Evolutionary conservation across 2,329 filamentous ascomycete genomes (phyloP), one percentile per base, ranked within the genome.

Genomic region (Aspergillaceae sp.): DNA sequence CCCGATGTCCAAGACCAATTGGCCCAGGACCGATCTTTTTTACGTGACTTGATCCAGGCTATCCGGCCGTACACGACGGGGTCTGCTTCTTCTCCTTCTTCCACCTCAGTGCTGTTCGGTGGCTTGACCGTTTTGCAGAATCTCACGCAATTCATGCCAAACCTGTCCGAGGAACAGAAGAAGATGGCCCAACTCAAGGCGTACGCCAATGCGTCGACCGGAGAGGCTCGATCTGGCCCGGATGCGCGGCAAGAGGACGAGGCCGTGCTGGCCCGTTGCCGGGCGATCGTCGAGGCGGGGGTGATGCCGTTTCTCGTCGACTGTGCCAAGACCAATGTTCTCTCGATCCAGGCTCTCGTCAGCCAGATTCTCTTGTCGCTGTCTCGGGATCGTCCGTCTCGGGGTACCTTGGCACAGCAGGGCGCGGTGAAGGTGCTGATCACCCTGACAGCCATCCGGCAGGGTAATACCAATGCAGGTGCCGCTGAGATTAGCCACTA

Each of bases 101-200:
- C 82, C 52, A 84, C 85, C 1, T 82, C 86, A 8, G 72, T 86
- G 27, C 83, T 89, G 0, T 96, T 94, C 61, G 91, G 91, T 41
- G 86, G 82, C 11, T 74, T 98, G 36, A 94, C 86, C 61, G 85
- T 96, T 45, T 78, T 97, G 53, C 74, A 81, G 45, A 96, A 97
- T 60, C 72, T 98, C 43, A 94, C 88, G 9, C 76, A 79, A 29
- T 97, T 94, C 62, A 77, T 80, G 36, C 89, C 89, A 5, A 73
- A 74, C 5, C 74, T 90, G 36, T 84, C 87, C 0, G 91, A 96
- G 52, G 92, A 98, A 66, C 85, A 96, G 58, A 92, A 91, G 70
- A 88, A 87, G 60, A 87, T 98, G 71, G 79, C 79, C 4, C 87
- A 98, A 63, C 77, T 98, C 40, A 96, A 94, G 71, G 87, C 89